phyloP scores from a whole-genome alignment of 106 monocot genomes.

The Alisma plantagoaquatica region DNA sequence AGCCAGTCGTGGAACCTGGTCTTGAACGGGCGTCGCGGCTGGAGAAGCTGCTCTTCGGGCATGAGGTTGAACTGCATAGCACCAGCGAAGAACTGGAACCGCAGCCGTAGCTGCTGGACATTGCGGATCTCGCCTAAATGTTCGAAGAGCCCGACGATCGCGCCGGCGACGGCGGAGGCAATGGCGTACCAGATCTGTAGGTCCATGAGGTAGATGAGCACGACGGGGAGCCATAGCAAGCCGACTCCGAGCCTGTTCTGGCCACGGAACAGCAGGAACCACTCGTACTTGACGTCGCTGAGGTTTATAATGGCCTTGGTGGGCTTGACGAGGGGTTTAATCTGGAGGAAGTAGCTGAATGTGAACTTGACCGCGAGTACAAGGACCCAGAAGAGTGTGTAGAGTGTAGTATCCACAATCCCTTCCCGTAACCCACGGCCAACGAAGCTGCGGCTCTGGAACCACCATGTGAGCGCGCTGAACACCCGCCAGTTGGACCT shows the following conservation, averaged over 20 bases:
- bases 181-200: slow-evolving; percentile 86
- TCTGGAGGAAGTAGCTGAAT: slow-evolving; percentile 92
- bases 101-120: slow-evolving; percentile 59
- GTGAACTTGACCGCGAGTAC: slow-evolving; percentile 67
- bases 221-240: slow-evolving; percentile 68
- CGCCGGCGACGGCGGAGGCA: slow-evolving; percentile 62
- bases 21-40: slow-evolving; percentile 36
- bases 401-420: slow-evolving; percentile 53
- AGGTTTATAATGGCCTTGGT: slow-evolving; percentile 56
- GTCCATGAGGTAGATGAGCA: slow-evolving; percentile 80
- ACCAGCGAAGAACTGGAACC: slow-evolving; percentile 88
- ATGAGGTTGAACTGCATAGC: slow-evolving; percentile 89
- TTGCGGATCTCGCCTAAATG: slow-evolving; percentile 88
- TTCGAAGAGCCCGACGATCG: slow-evolving; percentile 63
- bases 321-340: slow-evolving; percentile 63
- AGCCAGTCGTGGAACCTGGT: slow-evolving; percentile 43
- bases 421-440: slow-evolving; percentile 75
- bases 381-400: slow-evolving; percentile 65
- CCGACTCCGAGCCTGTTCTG: slow-evolving; percentile 59
- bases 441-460: slow-evolving; percentile 74
- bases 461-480: slow-evolving; percentile 79
- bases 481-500: slow-evolving; percentile 78
- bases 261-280: slow-evolving; percentile 54
- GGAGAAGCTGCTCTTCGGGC: slow-evolving; percentile 77
- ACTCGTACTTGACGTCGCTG: slow-evolving; percentile 11